Evolutionary conservation across 2,329 filamentous ascomycete species (phyloP).

Genomic region (Mariannaea elegans): DNA sequence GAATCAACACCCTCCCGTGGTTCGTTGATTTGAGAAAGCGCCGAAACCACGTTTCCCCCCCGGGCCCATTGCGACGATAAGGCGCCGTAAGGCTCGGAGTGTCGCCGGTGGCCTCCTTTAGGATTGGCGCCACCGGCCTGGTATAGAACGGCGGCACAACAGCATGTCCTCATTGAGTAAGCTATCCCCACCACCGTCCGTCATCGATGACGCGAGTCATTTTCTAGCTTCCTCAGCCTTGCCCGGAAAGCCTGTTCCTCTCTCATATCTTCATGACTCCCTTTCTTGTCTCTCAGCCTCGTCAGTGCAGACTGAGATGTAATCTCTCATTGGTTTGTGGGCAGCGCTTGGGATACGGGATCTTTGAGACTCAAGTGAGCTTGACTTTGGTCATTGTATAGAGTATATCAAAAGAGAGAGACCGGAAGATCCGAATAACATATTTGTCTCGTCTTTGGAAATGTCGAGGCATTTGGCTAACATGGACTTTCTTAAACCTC

Average conservation of each 20-base stretch:
- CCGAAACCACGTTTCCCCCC: not conserved
- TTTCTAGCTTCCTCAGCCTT: slow-evolving; percentile 9
- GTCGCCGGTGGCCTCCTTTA: slow-evolving; percentile 28
- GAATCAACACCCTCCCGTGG: no score
- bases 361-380: slow-evolving; percentile 13
- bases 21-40: no score
- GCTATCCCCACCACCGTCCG: slow-evolving; percentile 29
- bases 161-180: slow-evolving; percentile 45
- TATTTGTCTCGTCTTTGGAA: not conserved
- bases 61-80: slow-evolving; percentile 24
- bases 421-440: not conserved
- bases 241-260: not conserved
- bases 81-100: slow-evolving; percentile 24
- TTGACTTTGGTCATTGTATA: not conserved
- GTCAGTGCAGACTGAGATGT: slow-evolving; percentile 4
- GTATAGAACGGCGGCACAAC: slow-evolving; percentile 19
- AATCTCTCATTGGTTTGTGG: not conserved
- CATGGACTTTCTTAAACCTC: slow-evolving; percentile 59
- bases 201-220: slow-evolving; percentile 30
- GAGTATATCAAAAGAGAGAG: not conserved
- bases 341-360: not conserved
- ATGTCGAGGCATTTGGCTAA: slow-evolving; percentile 50
- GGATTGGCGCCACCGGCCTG: slow-evolving; percentile 32
- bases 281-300: slow-evolving; percentile 8
- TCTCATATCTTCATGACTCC: not conserved